Percentiles rank a stretch among this genome's conserved stretches.
Evolutionary conservation across 1,284 basidiomycete species (phyloP).

Genomic region (Moesziomyces sp.): DNA sequence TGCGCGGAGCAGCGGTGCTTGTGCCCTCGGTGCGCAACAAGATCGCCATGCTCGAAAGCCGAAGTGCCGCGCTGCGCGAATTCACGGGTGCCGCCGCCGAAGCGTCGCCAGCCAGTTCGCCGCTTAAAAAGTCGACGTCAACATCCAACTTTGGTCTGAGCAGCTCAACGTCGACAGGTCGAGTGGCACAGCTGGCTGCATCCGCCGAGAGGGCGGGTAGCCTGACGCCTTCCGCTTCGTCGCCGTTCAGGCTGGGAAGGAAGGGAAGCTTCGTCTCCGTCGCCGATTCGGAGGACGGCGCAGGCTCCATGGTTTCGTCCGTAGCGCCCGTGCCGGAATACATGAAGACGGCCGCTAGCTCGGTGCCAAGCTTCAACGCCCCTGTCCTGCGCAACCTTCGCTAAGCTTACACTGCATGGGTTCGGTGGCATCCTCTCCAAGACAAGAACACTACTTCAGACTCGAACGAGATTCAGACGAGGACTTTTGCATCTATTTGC

Average conservation of each 20-base stretch:
- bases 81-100: slow-evolving; percentile 18
- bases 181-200: slow-evolving; percentile 16
- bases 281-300: slow-evolving; percentile 30
- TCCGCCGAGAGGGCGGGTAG: slow-evolving; percentile 12
- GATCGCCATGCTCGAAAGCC: slow-evolving; percentile 59
- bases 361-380: slow-evolving; percentile 41
- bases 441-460: too few relatives aligned
- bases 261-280: slow-evolving; percentile 28
- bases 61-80: slow-evolving; percentile 43
- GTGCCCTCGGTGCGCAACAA: slow-evolving; percentile 63
- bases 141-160: slow-evolving; percentile 1
- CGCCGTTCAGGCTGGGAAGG: slow-evolving; percentile 18
- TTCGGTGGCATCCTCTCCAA: too few relatives aligned
- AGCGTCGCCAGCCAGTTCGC: slow-evolving; percentile 7
- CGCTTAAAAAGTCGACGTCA: slow-evolving; percentile 4
- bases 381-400: slow-evolving; percentile 35
- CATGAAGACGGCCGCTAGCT: slow-evolving; percentile 26
- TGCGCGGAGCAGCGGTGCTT: slow-evolving; percentile 46
- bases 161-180: slow-evolving; percentile 2
- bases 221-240: slow-evolving; percentile 6
- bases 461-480: not conserved
- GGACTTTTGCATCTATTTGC: not conserved
- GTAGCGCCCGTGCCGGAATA: slow-evolving; percentile 39
- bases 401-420: not conserved
- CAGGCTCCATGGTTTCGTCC: slow-evolving; percentile 14